phyloP scores from a whole-genome alignment of 257 asterid species.

The Solanum virginianum region DNA sequence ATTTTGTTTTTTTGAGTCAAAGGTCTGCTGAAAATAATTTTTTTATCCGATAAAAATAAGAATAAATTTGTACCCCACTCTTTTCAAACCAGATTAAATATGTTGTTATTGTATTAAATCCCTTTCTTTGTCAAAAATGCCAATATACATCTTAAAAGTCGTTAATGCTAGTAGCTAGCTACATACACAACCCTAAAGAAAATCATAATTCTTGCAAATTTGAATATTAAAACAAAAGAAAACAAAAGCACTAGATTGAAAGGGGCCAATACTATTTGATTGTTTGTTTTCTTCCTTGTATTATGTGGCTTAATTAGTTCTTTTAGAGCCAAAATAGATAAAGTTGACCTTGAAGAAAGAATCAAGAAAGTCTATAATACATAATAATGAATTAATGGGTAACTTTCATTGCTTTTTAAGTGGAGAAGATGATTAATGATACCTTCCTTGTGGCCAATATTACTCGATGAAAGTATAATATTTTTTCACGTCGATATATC shows the following conservation, averaged over 20 bases:
- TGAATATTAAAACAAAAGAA: background rate
- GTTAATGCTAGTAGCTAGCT: background rate
- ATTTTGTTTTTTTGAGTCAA: background rate
- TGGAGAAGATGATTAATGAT: slow-evolving; percentile 9
- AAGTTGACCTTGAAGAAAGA: background rate
- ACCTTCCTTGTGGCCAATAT: slow-evolving; percentile 22
- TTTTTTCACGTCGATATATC: background rate
- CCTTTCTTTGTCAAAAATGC: background rate
- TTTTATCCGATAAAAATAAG: background rate
- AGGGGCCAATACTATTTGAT: background rate
- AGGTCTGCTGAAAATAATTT: background rate
- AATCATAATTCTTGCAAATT: background rate
- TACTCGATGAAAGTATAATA: background rate
- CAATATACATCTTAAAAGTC: background rate
- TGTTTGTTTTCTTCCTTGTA: background rate
- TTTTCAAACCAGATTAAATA: background rate
- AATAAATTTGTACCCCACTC: background rate
- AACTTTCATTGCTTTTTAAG: background rate
- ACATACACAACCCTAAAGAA: background rate
- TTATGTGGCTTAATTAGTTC: background rate
- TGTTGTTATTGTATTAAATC: background rate
- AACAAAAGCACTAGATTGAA: background rate
- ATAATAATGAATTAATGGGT: background rate
- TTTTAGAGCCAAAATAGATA: background rate
- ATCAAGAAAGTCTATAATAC: background rate